Base-by-base conservation (phyloP, 768 basidiomycete genomes). In the Asterophora lycoperdoides region DNA sequence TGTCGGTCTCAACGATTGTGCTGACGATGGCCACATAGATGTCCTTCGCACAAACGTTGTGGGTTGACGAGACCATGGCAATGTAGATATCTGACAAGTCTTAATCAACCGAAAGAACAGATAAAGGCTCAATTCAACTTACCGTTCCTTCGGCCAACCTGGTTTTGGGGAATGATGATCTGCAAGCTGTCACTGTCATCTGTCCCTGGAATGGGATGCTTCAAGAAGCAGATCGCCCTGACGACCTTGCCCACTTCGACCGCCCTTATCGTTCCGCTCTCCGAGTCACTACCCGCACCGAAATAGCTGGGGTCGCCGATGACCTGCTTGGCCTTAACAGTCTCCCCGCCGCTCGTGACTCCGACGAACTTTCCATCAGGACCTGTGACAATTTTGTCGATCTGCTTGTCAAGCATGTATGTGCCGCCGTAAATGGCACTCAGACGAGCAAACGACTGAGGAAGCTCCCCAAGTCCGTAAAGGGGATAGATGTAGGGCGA, bases 401-500 rank as follows among this genome's bases (percentile, higher is more conserved):
- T 87, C 39, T 75, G 76, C 72, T 99, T 99, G 76, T 97, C 93
- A 49, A 99, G 86, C 96, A 99, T 99, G 75, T 99, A 99, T 10
- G 96, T 99, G 35, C 96, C 96, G 34, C 96, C 96, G 64, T 99
- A 97, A 65, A 99, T 97, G 56, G 96, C 96, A 54, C 89, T 93
- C 46, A 99, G 82, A 60, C 96, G 92, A 7, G 96, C 96, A 64
- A 99, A 99, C 2, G 96, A 91, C 65, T 99, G 96, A 8, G 96
- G 96, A 42, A 99, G 89, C 66, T 99, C 96, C 57, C 96, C 96
- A 51, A 99, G 89, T 54, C 96, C 96, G 68, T 98, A 99, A 33
- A 97, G 79, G 13, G 96, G 96, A 74, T 99, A 99, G 64, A 99
- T 96, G 76, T 99, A 99, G 1, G 96, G 96, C 10, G 96, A 98